Base-by-base conservation (phyloP, 2,329 filamentous ascomycete genomes). In the Hirsutella minnesotensis region DNA sequence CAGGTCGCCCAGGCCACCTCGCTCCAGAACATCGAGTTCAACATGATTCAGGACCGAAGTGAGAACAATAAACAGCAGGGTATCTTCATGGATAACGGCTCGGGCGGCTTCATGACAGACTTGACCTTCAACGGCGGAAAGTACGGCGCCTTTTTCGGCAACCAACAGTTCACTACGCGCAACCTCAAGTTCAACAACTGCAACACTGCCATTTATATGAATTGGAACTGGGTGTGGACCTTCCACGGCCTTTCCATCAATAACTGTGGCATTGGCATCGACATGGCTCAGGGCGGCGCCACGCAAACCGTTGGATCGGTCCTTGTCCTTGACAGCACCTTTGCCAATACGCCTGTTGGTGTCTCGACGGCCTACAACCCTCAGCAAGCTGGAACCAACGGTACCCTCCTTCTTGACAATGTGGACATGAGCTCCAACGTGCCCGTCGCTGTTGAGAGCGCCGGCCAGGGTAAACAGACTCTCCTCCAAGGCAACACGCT, bases 211-310 rank as follows among this genome's bases (percentile, higher is more conserved):
- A 79, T 94, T 49, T 86, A 77, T 65, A 83, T 92, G 79, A 88
- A 88, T 69, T 94, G 87, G 87, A 86, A 90, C 67, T 94, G 87
- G 87, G 70, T 79, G 16, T 94, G 84, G 82, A 79, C 81, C 37
- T 77, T 92, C 64, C 86, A 90, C 58, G 83, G 77, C 30, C 52
- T 94, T 31, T 73, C 66, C 38, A 85, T 94, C 63, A 79, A 86
- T 60, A 78, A 82, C 58, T 86, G 82, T 57, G 66, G 69, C n/a
- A 64, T 89, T 33, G 87, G 85, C 43, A 68, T 94, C 48, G 83
- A 94, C 63, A 86, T 94, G 79, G 76, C 81, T 42, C 12, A 37
- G 9, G 76, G 74, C 21, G 59, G 67, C 27, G 66, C 70, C n/a
- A 52, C 12, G 52, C 84, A 92, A 66, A 83, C 79, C 10, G 88